Percentiles rank a stretch among this genome's conserved stretches.
Conservation (phyloP, 2,329 filamentous ascomycete species). For the Pseudocercospora crystallina region DNA sequence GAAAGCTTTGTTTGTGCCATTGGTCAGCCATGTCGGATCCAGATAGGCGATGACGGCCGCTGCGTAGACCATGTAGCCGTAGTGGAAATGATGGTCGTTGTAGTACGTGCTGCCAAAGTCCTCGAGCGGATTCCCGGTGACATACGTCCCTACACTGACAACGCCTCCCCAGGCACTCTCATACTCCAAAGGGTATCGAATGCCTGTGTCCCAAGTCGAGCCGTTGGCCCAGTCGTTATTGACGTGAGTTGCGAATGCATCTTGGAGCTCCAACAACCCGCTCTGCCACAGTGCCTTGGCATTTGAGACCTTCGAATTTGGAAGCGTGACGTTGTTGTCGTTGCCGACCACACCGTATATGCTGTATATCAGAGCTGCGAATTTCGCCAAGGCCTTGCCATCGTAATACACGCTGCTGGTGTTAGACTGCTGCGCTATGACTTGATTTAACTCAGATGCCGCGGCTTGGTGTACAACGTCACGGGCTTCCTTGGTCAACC, state of each 20-base stretch:
- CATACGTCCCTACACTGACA: slow-evolving; percentile 75
- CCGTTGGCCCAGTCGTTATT: slow-evolving; percentile 40
- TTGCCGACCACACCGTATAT: slow-evolving; percentile 54
- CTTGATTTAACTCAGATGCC: slow-evolving; percentile 46
- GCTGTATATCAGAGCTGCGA: slow-evolving; percentile 47
- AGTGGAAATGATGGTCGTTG: slow-evolving; percentile 67
- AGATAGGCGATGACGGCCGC: slow-evolving; percentile 80
- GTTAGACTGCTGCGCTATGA: slow-evolving; percentile 71
- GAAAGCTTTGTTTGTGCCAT: slow-evolving; percentile 68
- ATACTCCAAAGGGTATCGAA: slow-evolving; percentile 50
- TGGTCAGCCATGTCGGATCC: slow-evolving; percentile 68
- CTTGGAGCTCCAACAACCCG: slow-evolving; percentile 52
- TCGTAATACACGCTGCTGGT: slow-evolving; percentile 89
- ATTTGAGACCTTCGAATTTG: too few species aligned
- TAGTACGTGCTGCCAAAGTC: slow-evolving; percentile 93
- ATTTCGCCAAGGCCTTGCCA: slow-evolving; percentile 59
- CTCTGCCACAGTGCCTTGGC: slow-evolving; percentile 50
- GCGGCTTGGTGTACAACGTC: slow-evolving; percentile 5
- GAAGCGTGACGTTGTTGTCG: slow-evolving; percentile 40
- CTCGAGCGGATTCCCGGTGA: slow-evolving; percentile 67
- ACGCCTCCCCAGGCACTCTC: slow-evolving; percentile 72
- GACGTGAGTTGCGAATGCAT: slow-evolving; percentile 49
- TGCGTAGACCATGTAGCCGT: slow-evolving; percentile 83
- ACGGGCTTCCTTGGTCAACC: slow-evolving; percentile 46
- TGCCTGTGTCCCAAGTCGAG: slow-evolving; percentile 31